Base-by-base conservation (phyloP, 257 asterid species). In the Nicotiana tomentosiformis region DNA sequence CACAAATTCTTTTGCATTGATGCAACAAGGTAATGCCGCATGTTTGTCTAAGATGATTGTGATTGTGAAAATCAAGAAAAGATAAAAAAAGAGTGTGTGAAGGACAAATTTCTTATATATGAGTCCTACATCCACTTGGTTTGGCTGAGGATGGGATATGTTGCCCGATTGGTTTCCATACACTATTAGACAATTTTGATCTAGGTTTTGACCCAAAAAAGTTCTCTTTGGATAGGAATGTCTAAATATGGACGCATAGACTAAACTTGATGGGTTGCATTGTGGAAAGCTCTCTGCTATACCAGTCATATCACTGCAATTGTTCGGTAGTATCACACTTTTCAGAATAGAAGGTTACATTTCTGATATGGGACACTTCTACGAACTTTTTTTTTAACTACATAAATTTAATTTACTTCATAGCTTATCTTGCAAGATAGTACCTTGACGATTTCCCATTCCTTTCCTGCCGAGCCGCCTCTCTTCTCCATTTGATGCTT, bases 1-100 rank as follows among this genome's bases (percentile, higher is more conserved):
- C 90, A 90, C 88, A 96, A 87, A 85, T 94, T 96, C 87, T 88
- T 89, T 80, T 91, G 97, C 81, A 72, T 93, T 15, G 88, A 94
- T 83, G 97, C 91, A 77, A 89, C 81, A 89, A 93, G 96, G 98
- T 95, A 88, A 78, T 79, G 62, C 26, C 5, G 8, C 46, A 76
- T 76, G 62, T 51, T 51, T 51, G 7, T 74, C 62, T 74, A 15
- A 2, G 46, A 51, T 15, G 80, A 51, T 14, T 76, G 43, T 26
- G 23, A 49, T 76, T 49, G 43, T 26, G 64, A 76, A 76, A 33
- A 49, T 7, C 8, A 51, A 51, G 80, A 76, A 49, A 46, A 76
- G 15, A 4, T 26, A 6, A 20, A 29, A 26, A 12, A 14, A 74
- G 15, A 76, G 80, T 26, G 62, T 15, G 62, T 51, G 61, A 74